phyloP scores from a whole-genome alignment of 176 grass and related monocot genomes.

The Cenchrus fungigraminus region DNA sequence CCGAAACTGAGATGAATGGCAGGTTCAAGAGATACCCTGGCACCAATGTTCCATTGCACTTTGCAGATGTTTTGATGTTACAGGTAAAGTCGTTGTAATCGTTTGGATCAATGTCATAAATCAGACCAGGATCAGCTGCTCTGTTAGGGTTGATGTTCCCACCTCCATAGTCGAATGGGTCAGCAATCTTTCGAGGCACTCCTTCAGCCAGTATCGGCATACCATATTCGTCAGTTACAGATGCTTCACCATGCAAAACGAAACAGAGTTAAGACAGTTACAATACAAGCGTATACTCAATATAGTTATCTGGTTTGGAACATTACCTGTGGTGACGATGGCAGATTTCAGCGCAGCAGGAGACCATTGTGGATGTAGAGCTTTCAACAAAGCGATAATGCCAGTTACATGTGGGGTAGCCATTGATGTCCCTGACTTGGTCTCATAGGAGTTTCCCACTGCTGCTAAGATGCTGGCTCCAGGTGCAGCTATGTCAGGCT shows the following conservation, averaged over 20 bases:
- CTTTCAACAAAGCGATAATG: constrained; percentile 34
- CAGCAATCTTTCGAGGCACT: constrained; percentile 27
- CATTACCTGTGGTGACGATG: constrained; percentile 43
- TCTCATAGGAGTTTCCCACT: background rate
- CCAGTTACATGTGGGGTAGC: constrained; percentile 41
- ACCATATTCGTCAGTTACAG: constrained; percentile 11
- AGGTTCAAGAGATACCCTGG: constrained; percentile 33
- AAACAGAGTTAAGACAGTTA: background rate
- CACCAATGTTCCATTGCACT: background rate
- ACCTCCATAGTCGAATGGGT: constrained; percentile 48
- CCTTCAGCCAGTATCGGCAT: constrained; percentile 46
- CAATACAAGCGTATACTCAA: background rate
- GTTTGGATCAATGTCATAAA: constrained; percentile 33
- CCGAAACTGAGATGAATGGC: constrained; percentile 23
- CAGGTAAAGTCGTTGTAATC: constrained; percentile 36
- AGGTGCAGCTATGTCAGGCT: constrained; percentile 44
- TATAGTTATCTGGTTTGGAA: background rate
- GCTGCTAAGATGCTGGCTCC: constrained; percentile 45
- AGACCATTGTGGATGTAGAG: constrained; percentile 39
- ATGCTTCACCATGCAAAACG: constrained; percentile 6
- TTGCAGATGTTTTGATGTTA: background rate
- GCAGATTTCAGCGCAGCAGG: constrained; percentile 41
- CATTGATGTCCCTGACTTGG: constrained; percentile 36
- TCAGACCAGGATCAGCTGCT: too few species aligned
- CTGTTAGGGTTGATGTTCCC: constrained; percentile 32